Conservation (phyloP, 2,329 filamentous ascomycete genomes). For the Metarhizium anisopliae region DNA sequence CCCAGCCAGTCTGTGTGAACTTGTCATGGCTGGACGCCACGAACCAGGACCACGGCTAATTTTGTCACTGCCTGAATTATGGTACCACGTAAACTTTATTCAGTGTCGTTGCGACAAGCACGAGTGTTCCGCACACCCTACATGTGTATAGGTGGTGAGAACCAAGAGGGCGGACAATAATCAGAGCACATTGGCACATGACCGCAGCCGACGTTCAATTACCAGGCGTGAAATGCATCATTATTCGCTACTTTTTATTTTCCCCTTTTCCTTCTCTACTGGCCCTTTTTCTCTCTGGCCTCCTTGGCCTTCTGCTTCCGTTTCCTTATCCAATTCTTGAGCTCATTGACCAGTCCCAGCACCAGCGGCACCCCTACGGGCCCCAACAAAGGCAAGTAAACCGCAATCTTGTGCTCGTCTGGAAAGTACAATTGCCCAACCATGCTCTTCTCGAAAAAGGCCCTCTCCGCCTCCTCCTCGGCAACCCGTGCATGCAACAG, state of each 20-base stretch:
- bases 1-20: no score
- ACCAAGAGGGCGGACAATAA: no score
- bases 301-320: conserved; percentile 34
- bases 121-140: no score
- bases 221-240: no score
- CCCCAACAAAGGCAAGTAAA: conserved; percentile 85
- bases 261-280: conserved; percentile 12
- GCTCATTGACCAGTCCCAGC: conserved; percentile 74
- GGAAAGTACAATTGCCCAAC: conserved; percentile 98
- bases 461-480: conserved; percentile 80
- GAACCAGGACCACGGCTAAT: no score
- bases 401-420: conserved; percentile 95
- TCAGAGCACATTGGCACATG: no score
- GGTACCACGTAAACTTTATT: no score
- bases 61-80: no score
- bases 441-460: conserved; percentile 99
- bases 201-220: no score
- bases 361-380: conserved; percentile 84
- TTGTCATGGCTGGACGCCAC: no score
- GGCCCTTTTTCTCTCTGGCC: conserved; percentile 28
- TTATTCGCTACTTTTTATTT: neutral
- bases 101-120: no score
- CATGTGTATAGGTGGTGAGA: no score
- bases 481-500: conserved; percentile 75
- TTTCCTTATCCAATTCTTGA: conserved; percentile 52